phyloP scores from a whole-genome alignment of 306 rosid genomes.

The Gastrolobium villosum region DNA sequence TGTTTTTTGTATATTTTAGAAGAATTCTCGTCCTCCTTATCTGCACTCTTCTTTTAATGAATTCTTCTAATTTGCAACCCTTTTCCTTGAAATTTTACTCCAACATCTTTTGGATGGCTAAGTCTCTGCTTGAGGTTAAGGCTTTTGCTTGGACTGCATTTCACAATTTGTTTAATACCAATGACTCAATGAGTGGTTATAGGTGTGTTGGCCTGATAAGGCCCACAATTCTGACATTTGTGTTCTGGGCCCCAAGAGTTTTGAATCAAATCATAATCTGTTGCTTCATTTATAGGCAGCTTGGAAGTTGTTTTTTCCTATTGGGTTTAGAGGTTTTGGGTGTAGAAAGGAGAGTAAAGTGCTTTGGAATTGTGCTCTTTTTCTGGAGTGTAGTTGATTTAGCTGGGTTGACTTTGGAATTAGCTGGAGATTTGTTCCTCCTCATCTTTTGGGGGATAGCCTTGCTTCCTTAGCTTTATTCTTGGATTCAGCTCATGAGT shows the following conservation, averaged over 20 bases:
- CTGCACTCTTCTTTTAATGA: constrained; percentile 14
- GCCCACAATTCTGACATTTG: not conserved
- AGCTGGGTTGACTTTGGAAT: no score
- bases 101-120: not conserved
- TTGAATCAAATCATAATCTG: not conserved
- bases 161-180: constrained; percentile 2
- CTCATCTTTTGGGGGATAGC: no score
- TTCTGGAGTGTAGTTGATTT: no score
- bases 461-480: no score
- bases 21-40: constrained; percentile 11
- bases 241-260: not conserved
- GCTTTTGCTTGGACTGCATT: constrained; percentile 30
- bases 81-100: constrained; percentile 16
- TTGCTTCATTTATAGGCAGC: not conserved
- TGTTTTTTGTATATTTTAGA: constrained; percentile 36
- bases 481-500: no score
- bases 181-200: not conserved
- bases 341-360: no score
- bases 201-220: not conserved
- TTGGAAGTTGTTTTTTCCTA: no score
- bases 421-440: no score
- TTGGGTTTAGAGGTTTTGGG: no score
- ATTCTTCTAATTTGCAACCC: constrained; percentile 22
- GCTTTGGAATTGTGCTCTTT: no score
- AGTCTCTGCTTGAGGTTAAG: not conserved